phyloP scores from a whole-genome alignment of 192 early-diverging fungal genomes.

The Linnemannia elongata region DNA sequence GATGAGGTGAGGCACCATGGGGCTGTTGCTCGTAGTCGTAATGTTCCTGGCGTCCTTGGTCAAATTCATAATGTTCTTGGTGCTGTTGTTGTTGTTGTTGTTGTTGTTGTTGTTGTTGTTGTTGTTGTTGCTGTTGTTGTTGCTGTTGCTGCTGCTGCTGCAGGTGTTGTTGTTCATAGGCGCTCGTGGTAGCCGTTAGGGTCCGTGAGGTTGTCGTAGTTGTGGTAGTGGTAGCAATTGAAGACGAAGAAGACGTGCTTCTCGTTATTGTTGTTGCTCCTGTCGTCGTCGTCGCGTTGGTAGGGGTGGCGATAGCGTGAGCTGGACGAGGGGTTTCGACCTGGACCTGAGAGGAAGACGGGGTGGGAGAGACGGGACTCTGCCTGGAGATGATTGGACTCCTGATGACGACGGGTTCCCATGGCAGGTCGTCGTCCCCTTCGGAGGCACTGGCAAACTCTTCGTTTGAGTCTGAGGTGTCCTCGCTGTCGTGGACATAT shows the following conservation, averaged over 20 bases:
- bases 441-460: slow-evolving; percentile 57
- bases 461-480: slow-evolving; percentile 49
- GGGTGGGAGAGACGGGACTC: slow-evolving; percentile 16
- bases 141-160: background rate
- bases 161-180: background rate
- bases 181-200: background rate
- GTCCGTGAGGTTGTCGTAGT: background rate
- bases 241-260: background rate
- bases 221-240: background rate
- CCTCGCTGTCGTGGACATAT: slow-evolving; percentile 15
- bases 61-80: background rate
- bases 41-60: background rate
- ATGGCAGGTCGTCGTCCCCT: slow-evolving; percentile 50
- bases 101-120: background rate
- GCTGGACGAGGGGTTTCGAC: slow-evolving; percentile 12
- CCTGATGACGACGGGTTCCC: slow-evolving; percentile 43
- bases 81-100: background rate
- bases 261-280: background rate
- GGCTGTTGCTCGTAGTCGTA: slow-evolving; percentile 3
- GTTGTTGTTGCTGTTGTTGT: background rate
- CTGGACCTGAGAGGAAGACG: background rate
- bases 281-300: background rate
- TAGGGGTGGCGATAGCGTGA: background rate
- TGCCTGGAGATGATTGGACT: slow-evolving; percentile 40
- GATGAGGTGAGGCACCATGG: background rate